A percentile compares a stretch with the other conserved stretches of the same genome.
phyloP scores from a whole-genome alignment of 2,329 filamentous ascomycete species.

The Dothidotthia symphoricarpi region DNA sequence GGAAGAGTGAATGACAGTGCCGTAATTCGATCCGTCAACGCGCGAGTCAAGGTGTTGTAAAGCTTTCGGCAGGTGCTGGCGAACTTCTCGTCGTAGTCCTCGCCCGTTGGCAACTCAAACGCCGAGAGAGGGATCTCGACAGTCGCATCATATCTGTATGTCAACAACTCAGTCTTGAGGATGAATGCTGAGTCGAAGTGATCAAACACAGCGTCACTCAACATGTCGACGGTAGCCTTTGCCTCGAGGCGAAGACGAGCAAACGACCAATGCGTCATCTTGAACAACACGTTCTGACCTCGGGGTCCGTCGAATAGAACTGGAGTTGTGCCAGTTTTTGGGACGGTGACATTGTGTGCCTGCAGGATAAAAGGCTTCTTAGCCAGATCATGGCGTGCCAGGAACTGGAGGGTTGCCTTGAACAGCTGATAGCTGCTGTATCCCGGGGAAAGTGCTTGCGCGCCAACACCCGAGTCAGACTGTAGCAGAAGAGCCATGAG shows the following conservation, averaged over 20 bases:
- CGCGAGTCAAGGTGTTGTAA: conserved; percentile 64
- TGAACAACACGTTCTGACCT: conserved; percentile 80
- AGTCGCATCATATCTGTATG: conserved; percentile 57
- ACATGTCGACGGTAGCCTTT: conserved; percentile 67
- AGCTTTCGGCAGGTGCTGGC: conserved; percentile 55
- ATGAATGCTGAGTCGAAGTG: conserved; percentile 88
- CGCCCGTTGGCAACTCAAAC: conserved; percentile 24
- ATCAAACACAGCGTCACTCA: conserved; percentile 71
- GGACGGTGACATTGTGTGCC: conserved; percentile 38
- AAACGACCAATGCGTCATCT: conserved; percentile 87
- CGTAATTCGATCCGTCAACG: conserved; percentile 71
- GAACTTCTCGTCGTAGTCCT: conserved; percentile 25
- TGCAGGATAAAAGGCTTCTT: conserved; percentile 61
- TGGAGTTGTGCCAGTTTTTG: conserved; percentile 54
- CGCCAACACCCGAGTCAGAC: conserved; percentile 69
- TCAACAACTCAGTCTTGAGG: conserved; percentile 52
- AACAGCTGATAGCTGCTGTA: conserved; percentile 92
- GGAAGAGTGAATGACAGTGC: conserved; percentile 53
- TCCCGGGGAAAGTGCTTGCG: conserved; percentile 70
- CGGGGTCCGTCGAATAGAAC: conserved; percentile 74
- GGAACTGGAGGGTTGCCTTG: conserved; percentile 87
- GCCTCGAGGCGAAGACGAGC: conserved; percentile 71
- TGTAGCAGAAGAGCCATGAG: conserved; percentile 77
- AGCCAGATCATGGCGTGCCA: conserved; percentile 70
- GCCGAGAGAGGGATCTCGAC: conserved; percentile 42